Evolutionary conservation across 352 stramenopile species (phyloP).

Genomic region (Pythium utonaiense): DNA sequence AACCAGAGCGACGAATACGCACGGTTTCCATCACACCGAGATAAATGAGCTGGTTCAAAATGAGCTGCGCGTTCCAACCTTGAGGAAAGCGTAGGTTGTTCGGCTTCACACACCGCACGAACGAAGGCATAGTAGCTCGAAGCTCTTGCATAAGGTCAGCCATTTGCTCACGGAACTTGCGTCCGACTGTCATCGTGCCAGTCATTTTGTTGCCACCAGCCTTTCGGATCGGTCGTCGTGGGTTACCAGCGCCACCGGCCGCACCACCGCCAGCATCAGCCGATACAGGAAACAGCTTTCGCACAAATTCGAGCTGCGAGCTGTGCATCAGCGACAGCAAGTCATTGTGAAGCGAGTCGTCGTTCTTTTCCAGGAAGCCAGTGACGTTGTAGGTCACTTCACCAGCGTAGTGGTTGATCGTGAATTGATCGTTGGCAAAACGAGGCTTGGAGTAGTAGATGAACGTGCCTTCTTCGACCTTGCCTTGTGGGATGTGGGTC

Average conservation of each 20-base stretch:
- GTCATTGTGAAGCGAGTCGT: conserved; percentile 94
- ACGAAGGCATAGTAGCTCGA: conserved; percentile 78
- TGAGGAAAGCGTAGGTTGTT: conserved; percentile 88
- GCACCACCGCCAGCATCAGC: conserved; percentile 26
- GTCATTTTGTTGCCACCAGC: conserved; percentile 84
- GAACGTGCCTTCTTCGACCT: conserved; percentile 64
- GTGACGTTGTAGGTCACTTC: conserved; percentile 95
- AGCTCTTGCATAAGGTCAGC: conserved; percentile 83
- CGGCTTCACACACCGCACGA: conserved; percentile 91
- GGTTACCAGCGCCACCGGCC: conserved; percentile 31
- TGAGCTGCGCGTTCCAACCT: conserved; percentile 84
- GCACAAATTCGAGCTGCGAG: conserved; percentile 75
- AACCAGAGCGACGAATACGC: conserved; percentile 84
- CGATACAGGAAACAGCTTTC: conserved; percentile 67
- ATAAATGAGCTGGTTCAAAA: conserved; percentile 88
- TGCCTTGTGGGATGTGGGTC: conserved; percentile 80
- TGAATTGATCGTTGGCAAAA: conserved; percentile 92
- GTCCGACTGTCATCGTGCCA: conserved; percentile 85
- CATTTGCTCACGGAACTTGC: conserved; percentile 91
- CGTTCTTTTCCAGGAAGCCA: conserved; percentile 98
- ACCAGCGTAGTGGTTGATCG: conserved; percentile 96
- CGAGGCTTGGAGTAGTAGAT: conserved; percentile 86
- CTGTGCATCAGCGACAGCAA: conserved; percentile 86
- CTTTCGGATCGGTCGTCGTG: conserved; percentile 64
- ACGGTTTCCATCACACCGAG: conserved; percentile 90